These are phyloP conservation scores for Colletotrichum zoysiae DNA, from an alignment of 2,329 filamentous ascomycete genomes.

Conservation along the genomic window DNA sequence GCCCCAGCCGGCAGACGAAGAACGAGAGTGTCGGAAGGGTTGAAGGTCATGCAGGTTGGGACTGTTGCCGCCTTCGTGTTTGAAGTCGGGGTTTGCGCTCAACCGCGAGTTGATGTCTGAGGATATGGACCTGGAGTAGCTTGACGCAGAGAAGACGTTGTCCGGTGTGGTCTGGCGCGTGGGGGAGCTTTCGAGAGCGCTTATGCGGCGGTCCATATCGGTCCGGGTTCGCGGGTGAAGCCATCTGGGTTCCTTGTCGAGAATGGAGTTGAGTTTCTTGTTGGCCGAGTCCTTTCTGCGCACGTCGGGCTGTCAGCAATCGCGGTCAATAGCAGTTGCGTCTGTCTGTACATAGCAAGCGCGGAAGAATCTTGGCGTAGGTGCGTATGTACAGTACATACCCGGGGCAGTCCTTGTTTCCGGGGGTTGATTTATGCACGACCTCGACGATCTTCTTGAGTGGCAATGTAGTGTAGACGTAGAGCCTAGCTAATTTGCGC, in stretches of 20 bases:
- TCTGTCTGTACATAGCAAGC: slow-evolving; percentile 14
- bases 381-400: slow-evolving; percentile 25
- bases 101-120: slow-evolving; percentile 18
- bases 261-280: slow-evolving; percentile 67
- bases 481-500: slow-evolving; percentile 67
- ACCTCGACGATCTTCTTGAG: slow-evolving; percentile 63
- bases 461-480: slow-evolving; percentile 67
- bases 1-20: slow-evolving; percentile 30
- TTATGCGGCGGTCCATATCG: slow-evolving; percentile 65
- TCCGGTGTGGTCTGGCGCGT: slow-evolving; percentile 45
- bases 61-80: slow-evolving; percentile 31
- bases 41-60: slow-evolving; percentile 26
- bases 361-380: not conserved
- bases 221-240: slow-evolving; percentile 63
- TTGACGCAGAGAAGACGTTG: slow-evolving; percentile 14
- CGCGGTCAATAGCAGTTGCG: slow-evolving; percentile 11
- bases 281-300: slow-evolving; percentile 68
- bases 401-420: slow-evolving; percentile 37
- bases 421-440: slow-evolving; percentile 56
- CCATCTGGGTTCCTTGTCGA: slow-evolving; percentile 71
- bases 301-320: slow-evolving; percentile 38
- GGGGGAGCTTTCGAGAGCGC: slow-evolving; percentile 57
- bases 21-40: slow-evolving; percentile 17
- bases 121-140: slow-evolving; percentile 29
- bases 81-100: slow-evolving; percentile 31